Percentiles rank a stretch among this genome's conserved stretches.
phyloP scores from a whole-genome alignment of 805 yeast genomes.

The Blastobotrys mokoenaii region DNA sequence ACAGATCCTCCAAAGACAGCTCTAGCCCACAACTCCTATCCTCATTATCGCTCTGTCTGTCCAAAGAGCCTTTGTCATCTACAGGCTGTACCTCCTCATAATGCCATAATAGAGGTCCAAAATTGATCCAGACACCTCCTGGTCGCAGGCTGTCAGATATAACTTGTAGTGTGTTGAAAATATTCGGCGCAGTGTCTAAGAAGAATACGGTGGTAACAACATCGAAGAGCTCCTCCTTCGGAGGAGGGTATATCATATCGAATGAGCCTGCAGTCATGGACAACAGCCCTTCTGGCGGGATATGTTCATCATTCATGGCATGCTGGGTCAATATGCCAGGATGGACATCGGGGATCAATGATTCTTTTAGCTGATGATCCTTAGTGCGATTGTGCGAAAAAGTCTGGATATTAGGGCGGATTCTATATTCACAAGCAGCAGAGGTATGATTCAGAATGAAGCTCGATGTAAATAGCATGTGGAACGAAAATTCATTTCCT shows the following conservation, averaged over 20 bases:
- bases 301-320: slow-evolving; percentile 9
- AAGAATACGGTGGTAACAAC: slow-evolving; percentile 53
- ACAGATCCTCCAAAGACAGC: slow-evolving; percentile 46
- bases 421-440: slow-evolving; percentile 9
- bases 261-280: slow-evolving; percentile 70
- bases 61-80: slow-evolving; percentile 2
- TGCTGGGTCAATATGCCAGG: slow-evolving; percentile 16
- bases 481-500: slow-evolving; percentile 71
- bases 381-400: slow-evolving; percentile 54
- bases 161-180: slow-evolving; percentile 64
- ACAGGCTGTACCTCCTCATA: slow-evolving; percentile 70
- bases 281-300: slow-evolving; percentile 33
- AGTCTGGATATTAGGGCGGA: slow-evolving; percentile 45
- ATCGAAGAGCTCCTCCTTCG: slow-evolving; percentile 29
- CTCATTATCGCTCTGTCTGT: slow-evolving; percentile 19
- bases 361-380: slow-evolving; percentile 45
- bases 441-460: slow-evolving; percentile 22
- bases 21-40: slow-evolving; percentile 43
- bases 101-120: slow-evolving; percentile 88
- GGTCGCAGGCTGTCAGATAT: slow-evolving; percentile 43
- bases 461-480: slow-evolving; percentile 59
- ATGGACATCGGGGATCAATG: slow-evolving; percentile 30
- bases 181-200: slow-evolving; percentile 82
- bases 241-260: slow-evolving; percentile 52
- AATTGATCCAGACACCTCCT: slow-evolving; percentile 72